Percentiles rank a stretch among this genome's conserved stretches.
Conservation (phyloP, 108 stramenopile species). For the Schizochytrium sp. region DNA sequence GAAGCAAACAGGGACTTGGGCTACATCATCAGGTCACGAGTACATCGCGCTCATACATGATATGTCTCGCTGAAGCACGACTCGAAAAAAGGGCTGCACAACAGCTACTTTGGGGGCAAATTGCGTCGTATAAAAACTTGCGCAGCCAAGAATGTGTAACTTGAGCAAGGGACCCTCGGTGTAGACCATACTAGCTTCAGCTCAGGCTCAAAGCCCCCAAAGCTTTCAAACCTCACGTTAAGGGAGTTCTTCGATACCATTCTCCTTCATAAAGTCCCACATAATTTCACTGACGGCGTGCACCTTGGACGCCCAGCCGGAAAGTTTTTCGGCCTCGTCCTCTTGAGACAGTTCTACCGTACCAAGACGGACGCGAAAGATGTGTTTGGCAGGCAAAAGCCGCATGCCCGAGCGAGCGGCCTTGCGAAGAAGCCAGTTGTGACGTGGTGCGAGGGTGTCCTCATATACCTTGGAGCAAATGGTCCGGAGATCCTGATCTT, state of each 20-base stretch:
- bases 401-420: not conserved
- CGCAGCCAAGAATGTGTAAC: too few species aligned
- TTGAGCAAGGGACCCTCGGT: too few species aligned
- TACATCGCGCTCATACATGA: too few species aligned
- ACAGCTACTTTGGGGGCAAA: too few species aligned
- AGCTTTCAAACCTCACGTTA: not conserved
- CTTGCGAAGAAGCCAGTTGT: not conserved
- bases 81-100: too few species aligned
- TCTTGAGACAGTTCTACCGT: not conserved
- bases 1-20: too few species aligned
- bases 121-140: too few species aligned
- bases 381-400: not conserved
- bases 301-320: not conserved
- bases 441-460: not conserved
- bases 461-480: conserved; percentile 6
- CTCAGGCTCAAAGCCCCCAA: not conserved
- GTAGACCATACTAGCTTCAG: not conserved
- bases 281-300: not conserved
- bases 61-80: too few species aligned
- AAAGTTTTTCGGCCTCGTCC: not conserved
- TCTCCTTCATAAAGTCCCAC: not conserved
- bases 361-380: not conserved
- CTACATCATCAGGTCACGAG: too few species aligned
- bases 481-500: not conserved
- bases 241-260: not conserved